Evolutionary conservation across 169 alveolate species (phyloP), one percentile per base, ranked within the genome.

Genomic region (Babesia microti): DNA sequence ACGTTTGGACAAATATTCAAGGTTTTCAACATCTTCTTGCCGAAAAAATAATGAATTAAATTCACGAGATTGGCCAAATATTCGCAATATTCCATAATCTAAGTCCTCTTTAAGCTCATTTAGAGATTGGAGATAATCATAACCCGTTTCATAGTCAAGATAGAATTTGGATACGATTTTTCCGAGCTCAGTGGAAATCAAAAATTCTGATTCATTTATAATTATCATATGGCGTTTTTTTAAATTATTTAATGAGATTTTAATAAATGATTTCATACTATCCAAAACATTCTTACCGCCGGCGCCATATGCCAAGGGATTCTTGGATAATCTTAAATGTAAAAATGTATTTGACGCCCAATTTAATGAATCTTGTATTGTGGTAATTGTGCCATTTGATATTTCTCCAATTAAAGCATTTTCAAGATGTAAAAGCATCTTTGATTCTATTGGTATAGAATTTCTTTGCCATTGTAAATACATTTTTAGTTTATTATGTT

Each of bases 281-380:
- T 33, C 42, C 30, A 65, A 43, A 21, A 68, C 48, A 26, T 71
- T 48, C 7, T 49, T 63, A 17, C 69, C 85, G 29, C 42, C 63
- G 14, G 33, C 44, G 18, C 96, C 97, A 56, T 92, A 92, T 17
- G 79, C 51, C n/a, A 51, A 45, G 1, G 97, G 95, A 49, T 75
- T 72, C 44, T 82, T 85, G 27, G 65, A 44, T 81, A 91, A 76
- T 46, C 97, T 72, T 2, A 91, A 88, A 42, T 74, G 85, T 14
- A 89, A 82, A 67, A 89, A 94, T 15, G 99, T 92, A 35, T 87
- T 84, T 42, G 84, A 86, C 19, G 91, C 47, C 98, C 99, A 94
- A 41, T 86, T 78, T 11, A 87, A 73, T 3, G 95, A 97, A 39
- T 94, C 98, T 43, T 75, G 70, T n/a, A 84, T 67, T 51, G 73